Base-by-base conservation (phyloP, 495 filamentous ascomycete species). In the Talaromyces proteolyticus region DNA sequence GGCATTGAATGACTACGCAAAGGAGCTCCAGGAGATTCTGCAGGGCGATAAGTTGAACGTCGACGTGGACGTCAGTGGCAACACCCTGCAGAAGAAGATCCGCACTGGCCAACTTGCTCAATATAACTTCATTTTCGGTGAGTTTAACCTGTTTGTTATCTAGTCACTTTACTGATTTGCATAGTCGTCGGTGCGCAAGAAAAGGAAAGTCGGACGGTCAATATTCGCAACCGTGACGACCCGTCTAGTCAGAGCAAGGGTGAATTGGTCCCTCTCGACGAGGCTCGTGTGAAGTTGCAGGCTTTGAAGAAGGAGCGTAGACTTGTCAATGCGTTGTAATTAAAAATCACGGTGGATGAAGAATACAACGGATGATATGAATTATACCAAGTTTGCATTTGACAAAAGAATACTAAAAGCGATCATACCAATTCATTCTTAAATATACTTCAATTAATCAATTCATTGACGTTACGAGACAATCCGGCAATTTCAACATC, bases 61-160 rank as follows among this genome's bases (percentile, higher is more conserved):
- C 18, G 93, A 97, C 65, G 76, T 95, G 41, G 93, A 97, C 53
- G 73, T 92, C 54, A 87, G 77, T 49, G 89, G 88, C 44, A 95
- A 98, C 65, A 97, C 93, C 6, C 75, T 98, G 69, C 85, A 91
- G 59, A 96, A 96, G 82, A 96, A 97, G 79, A 91, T 97, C 50
- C 84, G 88, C 47, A 90, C 76, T 34, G 93, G 81, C 3, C 93
- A 97, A 67, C 58, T 96, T 52, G 74, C 82, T 10, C 87, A 94
- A 62, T 96, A 95, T 69, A 95, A 95, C 72, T 92, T 91, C 64
- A 89, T 91, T 57, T 88, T 93, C 54, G 85, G 85, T 86, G 72
- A 67, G 72, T 64, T 38, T 26, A 3, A n/a, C n/a, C n/a, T 22
- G 47, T 26, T 11, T 29, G 3, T 11, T 39, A 5, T 3, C 22